Evolutionary conservation across 768 basidiomycete species (phyloP), one percentile per base, ranked within the genome.

Genomic region (Tylopilus rubrobrunneus): DNA sequence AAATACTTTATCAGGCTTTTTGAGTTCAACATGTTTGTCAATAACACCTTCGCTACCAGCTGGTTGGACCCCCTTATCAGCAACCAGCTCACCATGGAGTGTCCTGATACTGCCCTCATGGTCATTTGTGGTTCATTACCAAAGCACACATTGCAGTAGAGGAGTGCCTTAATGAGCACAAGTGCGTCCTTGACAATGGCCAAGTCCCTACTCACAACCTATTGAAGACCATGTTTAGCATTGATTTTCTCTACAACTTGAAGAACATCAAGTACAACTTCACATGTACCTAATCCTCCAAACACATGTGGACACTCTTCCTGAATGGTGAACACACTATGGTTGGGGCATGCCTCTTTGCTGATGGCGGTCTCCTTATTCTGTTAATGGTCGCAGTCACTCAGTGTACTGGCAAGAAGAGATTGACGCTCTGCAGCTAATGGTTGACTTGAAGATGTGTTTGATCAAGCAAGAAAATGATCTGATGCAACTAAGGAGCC

Each of bases 1-100:
- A 97, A 99, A 71, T 99, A 99, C 71, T 85, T 97, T 59, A 98
- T 99, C 83, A 97, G 95, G 72, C 82, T 98, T 42, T 79, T 99
- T 56, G 94, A 98, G 71, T 82, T 97, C 49, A 89, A 94, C 59
- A 90, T 94, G 21, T 99, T 99, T 78, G 86, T 92, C 71, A 88
- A 95, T 63, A 99, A 99, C 73, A 92, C 91, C 4, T 90, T 99
- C 70, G 98, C 97, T 9, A 99, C 97, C 11, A 96, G 93, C 52
- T 99, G 97, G 97, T 80, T 99, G 48, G 97, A 99, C 71, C 91
- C 89, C 17, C 79, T 99, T 56, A 98, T 99, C 75, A 92, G 90
- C 74, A 92, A 87, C 74, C 94, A 92, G 68, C 86, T 99, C 60
- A 99, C 97, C 8, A 96, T 49, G n/a, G n/a, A n/a, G n/a, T n/a